A percentile compares a stretch with the other conserved stretches of the same genome.
phyloP scores from a whole-genome alignment of 176 grass and related monocot species.

The Alopecurus myosuroides region DNA sequence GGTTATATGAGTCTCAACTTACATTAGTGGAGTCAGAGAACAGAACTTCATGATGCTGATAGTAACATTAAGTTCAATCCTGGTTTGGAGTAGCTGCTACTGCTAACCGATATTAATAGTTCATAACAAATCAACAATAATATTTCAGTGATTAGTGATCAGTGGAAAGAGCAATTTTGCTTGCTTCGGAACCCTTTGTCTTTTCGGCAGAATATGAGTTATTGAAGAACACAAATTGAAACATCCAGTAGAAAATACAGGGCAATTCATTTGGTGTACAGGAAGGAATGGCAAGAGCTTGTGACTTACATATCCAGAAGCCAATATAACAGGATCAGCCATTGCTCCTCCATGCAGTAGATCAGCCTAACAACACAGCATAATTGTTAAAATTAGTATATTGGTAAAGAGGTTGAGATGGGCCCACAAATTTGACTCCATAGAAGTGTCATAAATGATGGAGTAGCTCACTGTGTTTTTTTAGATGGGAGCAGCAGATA shows the following conservation, averaged over 20 bases:
- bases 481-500: too few relatives aligned
- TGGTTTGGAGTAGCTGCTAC: neutral
- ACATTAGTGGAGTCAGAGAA: constrained; percentile 2
- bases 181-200: neutral
- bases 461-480: neutral
- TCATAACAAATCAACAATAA: neutral
- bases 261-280: neutral
- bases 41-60: neutral
- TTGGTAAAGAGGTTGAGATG: neutral
- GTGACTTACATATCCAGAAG: constrained; percentile 43
- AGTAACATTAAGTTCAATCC: constrained; percentile 5
- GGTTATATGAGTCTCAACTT: neutral
- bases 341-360: neutral
- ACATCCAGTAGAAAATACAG: neutral
- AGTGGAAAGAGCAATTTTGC: neutral
- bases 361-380: constrained; percentile 26
- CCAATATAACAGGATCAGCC: constrained; percentile 35
- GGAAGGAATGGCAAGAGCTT: neutral
- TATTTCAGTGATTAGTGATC: neutral
- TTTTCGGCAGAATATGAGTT: neutral
- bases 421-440: neutral
- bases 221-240: neutral
- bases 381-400: constrained; percentile 5
- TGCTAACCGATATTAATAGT: neutral
- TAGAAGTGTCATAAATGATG: neutral